Evolutionary conservation across 1,139 yeast species (phyloP).

Genomic region (Pichia sp.): DNA sequence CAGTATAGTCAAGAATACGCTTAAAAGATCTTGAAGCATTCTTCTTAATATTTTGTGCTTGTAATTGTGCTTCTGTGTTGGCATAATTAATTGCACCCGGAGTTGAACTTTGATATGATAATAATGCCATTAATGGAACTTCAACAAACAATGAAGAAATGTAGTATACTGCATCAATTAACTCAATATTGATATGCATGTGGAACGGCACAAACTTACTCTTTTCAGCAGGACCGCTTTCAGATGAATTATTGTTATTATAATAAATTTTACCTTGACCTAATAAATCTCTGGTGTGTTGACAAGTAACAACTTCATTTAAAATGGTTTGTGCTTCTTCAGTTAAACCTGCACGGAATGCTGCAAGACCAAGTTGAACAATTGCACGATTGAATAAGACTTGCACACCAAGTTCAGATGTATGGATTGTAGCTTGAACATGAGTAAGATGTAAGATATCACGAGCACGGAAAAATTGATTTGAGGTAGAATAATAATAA

Average conservation of each 20-base stretch:
- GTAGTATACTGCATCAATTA: slow-evolving; percentile 89
- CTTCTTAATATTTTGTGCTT: slow-evolving; percentile 29
- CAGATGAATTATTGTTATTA: slow-evolving; percentile 34
- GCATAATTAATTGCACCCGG: slow-evolving; percentile 39
- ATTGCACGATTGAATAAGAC: slow-evolving; percentile 91
- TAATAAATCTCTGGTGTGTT: slow-evolving; percentile 82
- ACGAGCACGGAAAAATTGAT: slow-evolving; percentile 76
- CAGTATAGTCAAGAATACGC: slow-evolving; percentile 87
- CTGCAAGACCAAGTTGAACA: slow-evolving; percentile 92
- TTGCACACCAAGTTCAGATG: slow-evolving; percentile 80
- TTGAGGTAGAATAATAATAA: slow-evolving; percentile 86
- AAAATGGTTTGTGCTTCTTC: slow-evolving; percentile 83
- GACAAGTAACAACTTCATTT: slow-evolving; percentile 82
- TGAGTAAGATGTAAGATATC: slow-evolving; percentile 83
- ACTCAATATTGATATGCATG: slow-evolving; percentile 94
- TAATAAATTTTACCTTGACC: slow-evolving; percentile 87
- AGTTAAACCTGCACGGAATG: slow-evolving; percentile 85
- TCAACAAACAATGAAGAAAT: slow-evolving; percentile 87
- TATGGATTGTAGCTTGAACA: slow-evolving; percentile 73
- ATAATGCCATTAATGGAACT: slow-evolving; percentile 71
- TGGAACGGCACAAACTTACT: slow-evolving; percentile 94
- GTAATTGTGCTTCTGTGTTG: slow-evolving; percentile 29
- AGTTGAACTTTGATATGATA: slow-evolving; percentile 15
- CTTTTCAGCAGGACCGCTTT: slow-evolving; percentile 39
- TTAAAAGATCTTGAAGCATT: slow-evolving; percentile 65